Evolutionary conservation across 1,139 yeast genomes (phyloP).

Genomic region (Arxiozyma bovina): DNA sequence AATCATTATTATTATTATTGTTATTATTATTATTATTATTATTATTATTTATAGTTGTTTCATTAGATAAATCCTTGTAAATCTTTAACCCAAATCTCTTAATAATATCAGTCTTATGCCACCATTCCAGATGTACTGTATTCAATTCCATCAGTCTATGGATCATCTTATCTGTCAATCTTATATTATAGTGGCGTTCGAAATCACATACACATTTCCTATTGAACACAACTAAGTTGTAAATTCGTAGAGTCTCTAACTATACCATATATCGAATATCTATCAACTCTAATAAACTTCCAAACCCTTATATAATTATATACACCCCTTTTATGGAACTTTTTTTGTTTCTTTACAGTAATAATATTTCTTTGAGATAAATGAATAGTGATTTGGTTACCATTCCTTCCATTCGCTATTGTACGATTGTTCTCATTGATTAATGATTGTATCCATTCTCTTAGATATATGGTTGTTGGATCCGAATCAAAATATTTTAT

Average conservation of each 20-base stretch:
- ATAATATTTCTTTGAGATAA: background rate
- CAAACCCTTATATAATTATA: background rate
- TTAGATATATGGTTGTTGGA: background rate
- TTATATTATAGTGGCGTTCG: background rate
- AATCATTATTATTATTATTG: too few relatives aligned
- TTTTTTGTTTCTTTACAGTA: background rate
- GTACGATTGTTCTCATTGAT: background rate
- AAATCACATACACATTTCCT: background rate
- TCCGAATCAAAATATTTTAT: background rate
- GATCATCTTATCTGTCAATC: background rate
- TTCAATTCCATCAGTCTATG: background rate
- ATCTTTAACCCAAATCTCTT: background rate
- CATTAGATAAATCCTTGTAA: too few relatives aligned
- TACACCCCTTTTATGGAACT: background rate
- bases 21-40: too few relatives aligned
- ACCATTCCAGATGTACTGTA: background rate
- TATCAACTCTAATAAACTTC: background rate
- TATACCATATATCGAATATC: background rate
- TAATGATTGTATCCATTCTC: background rate
- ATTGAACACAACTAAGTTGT: constrained; percentile 1
- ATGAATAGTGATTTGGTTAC: background rate
- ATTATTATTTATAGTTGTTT: too few relatives aligned
- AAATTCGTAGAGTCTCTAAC: background rate
- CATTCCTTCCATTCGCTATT: too few relatives aligned
- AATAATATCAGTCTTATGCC: background rate